phyloP scores from a whole-genome alignment of 2,329 filamentous ascomycete species.

The Aspergillus aculeatinus region DNA sequence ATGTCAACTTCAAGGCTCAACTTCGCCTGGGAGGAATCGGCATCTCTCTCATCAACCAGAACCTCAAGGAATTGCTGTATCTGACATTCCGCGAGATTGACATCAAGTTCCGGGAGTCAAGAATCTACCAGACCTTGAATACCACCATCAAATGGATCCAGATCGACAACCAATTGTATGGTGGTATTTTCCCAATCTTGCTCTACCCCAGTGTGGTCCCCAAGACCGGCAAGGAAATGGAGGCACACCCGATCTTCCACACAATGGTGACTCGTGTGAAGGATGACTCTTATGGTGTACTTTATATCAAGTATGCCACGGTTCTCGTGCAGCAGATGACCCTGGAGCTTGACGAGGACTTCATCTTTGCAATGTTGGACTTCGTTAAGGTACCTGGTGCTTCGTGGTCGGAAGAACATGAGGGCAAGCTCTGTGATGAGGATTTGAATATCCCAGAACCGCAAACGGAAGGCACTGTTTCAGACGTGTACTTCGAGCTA shows the following conservation, averaged over 20 bases:
- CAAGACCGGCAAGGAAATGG: slow-evolving; percentile 94
- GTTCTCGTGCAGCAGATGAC: slow-evolving; percentile 96
- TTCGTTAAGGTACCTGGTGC: slow-evolving; percentile 91
- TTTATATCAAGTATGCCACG: slow-evolving; percentile 98
- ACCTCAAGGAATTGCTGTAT: slow-evolving; percentile 89
- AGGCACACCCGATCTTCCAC: slow-evolving; percentile 92
- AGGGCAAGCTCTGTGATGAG: slow-evolving; percentile 86
- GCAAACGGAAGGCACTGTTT: slow-evolving; percentile 75
- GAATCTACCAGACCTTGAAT: slow-evolving; percentile 86
- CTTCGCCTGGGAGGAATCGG: slow-evolving; percentile 87
- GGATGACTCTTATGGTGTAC: slow-evolving; percentile 94
- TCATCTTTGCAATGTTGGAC: slow-evolving; percentile 92
- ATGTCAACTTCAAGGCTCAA: slow-evolving; percentile 84
- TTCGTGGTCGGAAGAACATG: slow-evolving; percentile 78
- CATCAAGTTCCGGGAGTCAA: slow-evolving; percentile 89
- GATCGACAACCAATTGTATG: slow-evolving; percentile 97
- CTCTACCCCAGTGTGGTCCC: slow-evolving; percentile 97
- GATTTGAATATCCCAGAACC: slow-evolving; percentile 90
- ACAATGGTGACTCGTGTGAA: slow-evolving; percentile 91
- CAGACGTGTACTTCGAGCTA: slow-evolving; percentile 97
- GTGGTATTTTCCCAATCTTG: slow-evolving; percentile 95
- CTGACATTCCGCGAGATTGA: slow-evolving; percentile 89
- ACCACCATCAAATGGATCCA: slow-evolving; percentile 97
- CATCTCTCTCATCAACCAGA: slow-evolving; percentile 87
- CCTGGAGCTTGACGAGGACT: slow-evolving; percentile 94